These are phyloP conservation scores for Oryza brachyantha DNA, from an alignment of 176 grass and related monocot species.

Conservation along the genomic window DNA sequence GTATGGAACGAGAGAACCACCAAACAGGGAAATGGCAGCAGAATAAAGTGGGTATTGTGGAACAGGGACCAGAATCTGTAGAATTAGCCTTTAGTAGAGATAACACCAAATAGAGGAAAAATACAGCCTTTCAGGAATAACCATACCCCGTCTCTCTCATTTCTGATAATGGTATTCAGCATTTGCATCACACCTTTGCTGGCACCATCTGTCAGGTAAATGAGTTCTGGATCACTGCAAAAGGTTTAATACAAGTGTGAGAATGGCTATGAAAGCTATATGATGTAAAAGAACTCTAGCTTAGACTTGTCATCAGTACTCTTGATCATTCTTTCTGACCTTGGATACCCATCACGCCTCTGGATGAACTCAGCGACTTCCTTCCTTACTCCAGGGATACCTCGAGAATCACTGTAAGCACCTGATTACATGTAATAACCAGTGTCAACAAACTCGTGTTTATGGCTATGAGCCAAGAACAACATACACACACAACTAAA, in stretches of 20 bases:
- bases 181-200: conserved; percentile 99
- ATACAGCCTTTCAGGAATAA: background rate
- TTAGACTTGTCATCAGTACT: background rate
- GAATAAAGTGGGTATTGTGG: conserved; percentile 99
- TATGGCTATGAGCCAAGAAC: background rate
- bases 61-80: conserved; percentile 97
- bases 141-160: conserved; percentile 79
- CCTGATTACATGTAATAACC: conserved; percentile 46
- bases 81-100: conserved; percentile 5
- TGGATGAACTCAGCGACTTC: conserved; percentile 92
- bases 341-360: conserved; percentile 94
- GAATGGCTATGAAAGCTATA: background rate
- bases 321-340: conserved; percentile 46
- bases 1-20: conserved; percentile 91
- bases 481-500: background rate
- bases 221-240: conserved; percentile 91
- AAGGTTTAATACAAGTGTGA: conserved; percentile 5
- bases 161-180: conserved; percentile 79
- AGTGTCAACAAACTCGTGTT: background rate
- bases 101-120: background rate
- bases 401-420: conserved; percentile 98
- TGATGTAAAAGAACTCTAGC: background rate
- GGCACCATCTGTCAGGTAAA: conserved; percentile 93
- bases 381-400: conserved; percentile 88
- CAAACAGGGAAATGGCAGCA: conserved; percentile 78